Conservation (phyloP, 2,329 filamentous ascomycete species). For the Pseudocercospora pini-densiflorae region DNA sequence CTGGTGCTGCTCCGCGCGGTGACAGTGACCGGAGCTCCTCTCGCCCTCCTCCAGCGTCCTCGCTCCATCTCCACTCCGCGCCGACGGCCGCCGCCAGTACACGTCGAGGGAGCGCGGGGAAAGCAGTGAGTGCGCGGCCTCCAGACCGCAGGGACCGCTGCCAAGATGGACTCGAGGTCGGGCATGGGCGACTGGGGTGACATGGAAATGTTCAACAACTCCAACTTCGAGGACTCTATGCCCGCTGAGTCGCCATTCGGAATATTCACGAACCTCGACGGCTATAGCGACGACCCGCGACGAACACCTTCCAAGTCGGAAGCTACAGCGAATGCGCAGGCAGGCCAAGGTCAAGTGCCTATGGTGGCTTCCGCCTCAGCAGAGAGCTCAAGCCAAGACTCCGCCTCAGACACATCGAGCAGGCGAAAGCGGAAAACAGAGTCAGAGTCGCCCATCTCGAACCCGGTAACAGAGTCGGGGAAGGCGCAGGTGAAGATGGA, state of each 20-base stretch:
- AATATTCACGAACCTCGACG: constrained; percentile 37
- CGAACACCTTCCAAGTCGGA: constrained; percentile 38
- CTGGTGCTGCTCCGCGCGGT: neutral
- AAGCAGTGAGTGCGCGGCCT: neutral
- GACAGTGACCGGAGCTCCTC: neutral
- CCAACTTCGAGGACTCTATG: constrained; percentile 32
- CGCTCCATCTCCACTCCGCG: neutral
- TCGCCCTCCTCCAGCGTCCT: neutral
- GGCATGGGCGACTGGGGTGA: neutral
- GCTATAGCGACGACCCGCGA: constrained; percentile 34
- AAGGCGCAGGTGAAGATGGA: constrained; percentile 35
- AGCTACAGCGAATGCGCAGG: neutral
- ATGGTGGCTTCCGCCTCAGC: constrained; percentile 36
- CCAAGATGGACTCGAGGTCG: constrained; percentile 5
- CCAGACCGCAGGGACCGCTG: neutral
- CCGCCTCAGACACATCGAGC: constrained; percentile 47
- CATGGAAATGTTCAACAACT: constrained; percentile 12
- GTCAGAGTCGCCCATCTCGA: constrained; percentile 42
- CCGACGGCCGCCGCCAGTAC: neutral
- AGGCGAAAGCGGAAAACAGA: constrained; percentile 46
- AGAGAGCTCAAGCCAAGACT: constrained; percentile 49
- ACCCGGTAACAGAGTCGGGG: constrained; percentile 31
- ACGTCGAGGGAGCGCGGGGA: neutral
- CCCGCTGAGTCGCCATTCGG: constrained; percentile 33
- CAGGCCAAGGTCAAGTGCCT: neutral